Conservation (phyloP, 202 grass and related monocot genomes). For the Setaria italica region DNA sequence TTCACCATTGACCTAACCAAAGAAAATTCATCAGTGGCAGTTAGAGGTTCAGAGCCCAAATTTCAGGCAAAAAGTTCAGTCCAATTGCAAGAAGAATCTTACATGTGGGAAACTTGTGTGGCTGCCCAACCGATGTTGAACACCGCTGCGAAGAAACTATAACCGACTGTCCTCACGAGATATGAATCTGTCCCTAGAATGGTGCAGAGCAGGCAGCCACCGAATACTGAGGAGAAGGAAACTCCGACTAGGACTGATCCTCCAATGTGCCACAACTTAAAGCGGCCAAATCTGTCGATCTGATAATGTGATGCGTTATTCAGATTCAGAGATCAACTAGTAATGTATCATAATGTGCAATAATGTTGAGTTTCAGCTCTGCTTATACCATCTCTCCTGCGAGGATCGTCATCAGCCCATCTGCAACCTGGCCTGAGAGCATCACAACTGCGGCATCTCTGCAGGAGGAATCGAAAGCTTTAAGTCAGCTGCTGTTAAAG, state of each 20-base stretch:
- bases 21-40: background rate
- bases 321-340: background rate
- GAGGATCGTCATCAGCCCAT: slow-evolving; percentile 67
- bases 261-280: slow-evolving; percentile 87
- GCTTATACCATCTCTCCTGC: slow-evolving; percentile 72
- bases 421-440: slow-evolving; percentile 82
- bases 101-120: slow-evolving; percentile 97
- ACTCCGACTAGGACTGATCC: slow-evolving; percentile 69
- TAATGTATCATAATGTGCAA: too few relatives aligned
- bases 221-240: slow-evolving; percentile 88
- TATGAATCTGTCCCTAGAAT: slow-evolving; percentile 66
- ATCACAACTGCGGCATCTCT: slow-evolving; percentile 78
- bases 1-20: slow-evolving; percentile 81
- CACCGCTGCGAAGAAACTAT: slow-evolving; percentile 79
- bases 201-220: slow-evolving; percentile 73
- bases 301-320: slow-evolving; percentile 24
- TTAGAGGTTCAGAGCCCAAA: background rate
- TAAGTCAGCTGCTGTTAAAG: background rate
- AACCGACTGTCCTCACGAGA: slow-evolving; percentile 62
- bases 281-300: slow-evolving; percentile 81
- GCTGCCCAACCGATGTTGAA: slow-evolving; percentile 85
- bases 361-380: background rate
- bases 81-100: slow-evolving; percentile 3
- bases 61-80: background rate
- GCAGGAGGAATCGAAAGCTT: background rate